phyloP scores from a whole-genome alignment of 2,329 filamentous ascomycete genomes.

The Paecilomyces sp. region DNA sequence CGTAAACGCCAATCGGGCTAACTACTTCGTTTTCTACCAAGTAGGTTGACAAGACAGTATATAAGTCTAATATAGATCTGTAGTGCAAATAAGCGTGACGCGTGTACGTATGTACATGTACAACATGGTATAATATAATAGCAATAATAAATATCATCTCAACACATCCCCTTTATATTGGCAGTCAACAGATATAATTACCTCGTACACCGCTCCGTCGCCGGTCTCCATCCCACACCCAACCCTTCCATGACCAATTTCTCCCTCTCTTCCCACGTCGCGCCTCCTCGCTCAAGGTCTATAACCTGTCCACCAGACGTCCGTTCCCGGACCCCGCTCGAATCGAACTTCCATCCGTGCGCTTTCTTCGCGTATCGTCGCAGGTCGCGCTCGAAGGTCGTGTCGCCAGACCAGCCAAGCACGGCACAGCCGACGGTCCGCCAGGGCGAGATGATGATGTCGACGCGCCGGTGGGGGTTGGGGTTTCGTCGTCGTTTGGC shows the following conservation, averaged over 20 bases:
- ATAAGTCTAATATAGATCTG: too few species aligned
- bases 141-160: too few species aligned
- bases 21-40: too few species aligned
- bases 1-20: too few species aligned
- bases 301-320: constrained; percentile 58
- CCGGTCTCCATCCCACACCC: constrained; percentile 59
- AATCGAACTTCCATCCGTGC: constrained; percentile 79
- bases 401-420: constrained; percentile 80
- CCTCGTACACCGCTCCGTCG: constrained; percentile 62
- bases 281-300: constrained; percentile 55
- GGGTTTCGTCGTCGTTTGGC: constrained; percentile 47
- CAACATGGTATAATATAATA: background rate
- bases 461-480: constrained; percentile 74
- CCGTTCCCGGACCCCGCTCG: constrained; percentile 70
- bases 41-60: too few species aligned
- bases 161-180: too few species aligned
- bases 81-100: too few species aligned
- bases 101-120: too few species aligned
- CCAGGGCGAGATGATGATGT: constrained; percentile 89
- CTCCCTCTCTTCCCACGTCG: constrained; percentile 64
- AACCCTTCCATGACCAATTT: constrained; percentile 71
- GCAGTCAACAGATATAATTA: constrained; percentile 18
- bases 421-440: constrained; percentile 82
- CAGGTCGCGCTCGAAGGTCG: constrained; percentile 83
- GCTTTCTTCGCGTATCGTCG: constrained; percentile 68